phyloP scores from a whole-genome alignment of 148 eudicot genomes.

The Suaeda aralocaspica region DNA sequence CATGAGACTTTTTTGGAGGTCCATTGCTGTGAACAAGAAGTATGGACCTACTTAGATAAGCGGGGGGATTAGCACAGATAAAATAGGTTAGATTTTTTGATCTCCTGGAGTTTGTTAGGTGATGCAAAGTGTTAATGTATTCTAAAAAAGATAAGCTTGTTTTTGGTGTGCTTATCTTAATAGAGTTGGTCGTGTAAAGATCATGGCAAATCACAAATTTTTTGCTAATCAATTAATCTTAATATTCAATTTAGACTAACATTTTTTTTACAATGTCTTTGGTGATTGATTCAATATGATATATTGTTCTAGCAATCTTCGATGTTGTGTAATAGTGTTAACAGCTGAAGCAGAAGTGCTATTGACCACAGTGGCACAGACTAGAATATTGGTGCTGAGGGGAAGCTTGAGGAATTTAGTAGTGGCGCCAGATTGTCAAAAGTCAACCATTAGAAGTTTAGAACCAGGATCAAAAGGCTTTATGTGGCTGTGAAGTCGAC shows the following conservation, averaged over 20 bases:
- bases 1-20: background rate
- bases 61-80: background rate
- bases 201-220: slow-evolving; percentile 6
- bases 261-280: background rate
- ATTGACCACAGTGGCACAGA: too few relatives aligned
- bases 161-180: slow-evolving; percentile 27
- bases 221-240: slow-evolving; percentile 12
- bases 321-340: too few relatives aligned
- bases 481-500: too few relatives aligned
- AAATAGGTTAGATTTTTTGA: slow-evolving; percentile 11
- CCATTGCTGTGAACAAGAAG: background rate
- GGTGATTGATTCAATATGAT: background rate
- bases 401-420: too few relatives aligned
- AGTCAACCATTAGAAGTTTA: too few relatives aligned
- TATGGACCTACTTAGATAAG: background rate
- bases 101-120: background rate
- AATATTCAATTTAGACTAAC: background rate
- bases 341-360: too few relatives aligned
- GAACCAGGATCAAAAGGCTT: too few relatives aligned
- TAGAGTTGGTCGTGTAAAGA: slow-evolving; percentile 22
- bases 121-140: slow-evolving; percentile 19
- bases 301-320: too few relatives aligned
- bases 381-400: too few relatives aligned
- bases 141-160: slow-evolving; percentile 27
- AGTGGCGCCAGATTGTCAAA: too few relatives aligned